Base-by-base conservation (phyloP, 2,329 filamentous ascomycete genomes). In the Aspergillus hortae region DNA sequence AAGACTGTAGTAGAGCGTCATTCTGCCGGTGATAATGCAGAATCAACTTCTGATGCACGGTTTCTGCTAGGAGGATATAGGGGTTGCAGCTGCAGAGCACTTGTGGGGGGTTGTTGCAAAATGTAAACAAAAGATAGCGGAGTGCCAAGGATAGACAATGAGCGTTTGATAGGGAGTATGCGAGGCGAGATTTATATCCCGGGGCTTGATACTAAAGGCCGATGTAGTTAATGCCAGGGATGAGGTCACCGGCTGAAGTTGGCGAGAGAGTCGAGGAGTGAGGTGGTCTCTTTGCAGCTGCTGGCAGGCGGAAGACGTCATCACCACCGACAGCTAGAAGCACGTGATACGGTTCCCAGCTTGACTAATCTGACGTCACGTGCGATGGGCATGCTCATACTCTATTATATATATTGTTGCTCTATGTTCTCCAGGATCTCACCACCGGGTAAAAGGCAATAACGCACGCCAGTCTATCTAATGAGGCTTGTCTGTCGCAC, bases 1-100 rank as follows among this genome's bases (percentile, higher is more conserved):
- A 54, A 86, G 75, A 65, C 80, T 85, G 77, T 85, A 86, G 74
- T 87, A 87, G 67, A 87, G 82, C 67, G 84, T 87, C 84, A 87
- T 87, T 60, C 64, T 81, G 74, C 6, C 48, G 42, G 27, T 12
- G 14, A 23, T 25, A 21, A 23, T 44, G 23, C 43, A n/a, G 12
- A 14, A 11, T 15, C 14, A 12, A 41, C 2, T 48, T 35, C 21
- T 15, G 42, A 35, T 11, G 42, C 25, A 25, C 40, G 25, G 25
- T 3, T 23, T 35, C 33, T 4, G 15, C 25, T 15, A 41, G 11
- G 40, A 25, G n/a, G 21, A 35, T 30, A 40, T 41, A 42, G 33
- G 19, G 44, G 49, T 6, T 43, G 44, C 44, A 27, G 27, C 32
- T 43, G 14, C 51, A 19, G n/a, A 47, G 42, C 41, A 32, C 35